Percentiles rank a stretch among this genome's conserved stretches.
These are phyloP conservation scores for Populus davidiana DNA, from an alignment of 345 rosid genomes.

Conservation along the genomic window DNA sequence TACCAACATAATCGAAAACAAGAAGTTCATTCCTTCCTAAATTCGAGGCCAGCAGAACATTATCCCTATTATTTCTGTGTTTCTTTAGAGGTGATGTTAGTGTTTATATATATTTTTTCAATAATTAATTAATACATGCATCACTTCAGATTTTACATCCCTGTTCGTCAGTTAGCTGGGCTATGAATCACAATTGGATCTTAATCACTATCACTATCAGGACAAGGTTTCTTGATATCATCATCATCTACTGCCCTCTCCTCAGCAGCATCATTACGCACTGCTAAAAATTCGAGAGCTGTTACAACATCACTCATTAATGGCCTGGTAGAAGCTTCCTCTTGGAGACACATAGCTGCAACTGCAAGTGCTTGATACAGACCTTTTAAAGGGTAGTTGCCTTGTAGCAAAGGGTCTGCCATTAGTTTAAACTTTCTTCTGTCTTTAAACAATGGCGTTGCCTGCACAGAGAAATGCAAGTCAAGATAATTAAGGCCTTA, in stretches of 20 bases:
- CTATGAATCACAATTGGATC: background rate
- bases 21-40: too few species aligned
- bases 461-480: conserved; percentile 33
- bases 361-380: conserved; percentile 77
- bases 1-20: too few species aligned
- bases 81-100: too few species aligned
- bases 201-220: conserved; percentile 4
- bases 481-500: background rate
- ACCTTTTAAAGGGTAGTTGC: conserved; percentile 51
- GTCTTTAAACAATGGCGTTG: conserved; percentile 65
- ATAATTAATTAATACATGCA: background rate
- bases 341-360: conserved; percentile 87
- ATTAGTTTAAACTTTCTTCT: conserved; percentile 55
- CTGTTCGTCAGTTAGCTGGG: background rate
- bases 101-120: too few species aligned
- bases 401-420: conserved; percentile 71
- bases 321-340: conserved; percentile 60
- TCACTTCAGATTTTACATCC: background rate
- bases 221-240: background rate
- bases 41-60: too few species aligned
- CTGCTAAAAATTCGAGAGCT: conserved; percentile 61
- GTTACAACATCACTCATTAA: conserved; percentile 76
- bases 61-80: too few species aligned
- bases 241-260: conserved; percentile 9
- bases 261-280: conserved; percentile 26